Evolutionary conservation across 768 basidiomycete genomes (phyloP).

Genomic region (Tricholoma hemisulphureum): DNA sequence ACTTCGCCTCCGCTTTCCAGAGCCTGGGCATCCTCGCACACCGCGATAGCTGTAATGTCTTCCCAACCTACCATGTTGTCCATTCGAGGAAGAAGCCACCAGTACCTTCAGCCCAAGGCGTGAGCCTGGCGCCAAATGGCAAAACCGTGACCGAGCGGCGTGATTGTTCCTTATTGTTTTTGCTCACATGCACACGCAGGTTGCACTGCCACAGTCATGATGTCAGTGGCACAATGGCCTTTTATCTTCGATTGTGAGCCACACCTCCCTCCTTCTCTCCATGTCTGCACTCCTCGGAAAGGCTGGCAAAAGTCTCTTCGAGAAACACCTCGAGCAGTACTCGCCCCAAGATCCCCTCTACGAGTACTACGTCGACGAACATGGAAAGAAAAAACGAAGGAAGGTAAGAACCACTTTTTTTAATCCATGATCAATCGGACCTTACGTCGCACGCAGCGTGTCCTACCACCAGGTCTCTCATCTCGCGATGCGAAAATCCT

Average conservation of each 20-base stretch:
- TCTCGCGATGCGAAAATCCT: constrained; percentile 73
- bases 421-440: neutral
- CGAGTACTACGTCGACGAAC: constrained; percentile 54
- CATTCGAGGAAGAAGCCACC: too few species aligned
- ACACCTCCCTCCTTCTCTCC: constrained; percentile 4
- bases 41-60: too few species aligned
- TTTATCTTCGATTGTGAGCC: too few species aligned
- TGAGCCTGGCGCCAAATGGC: too few species aligned
- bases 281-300: constrained; percentile 38
- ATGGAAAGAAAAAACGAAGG: constrained; percentile 54
- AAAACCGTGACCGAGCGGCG: too few species aligned
- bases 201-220: neutral
- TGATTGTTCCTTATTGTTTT: too few species aligned
- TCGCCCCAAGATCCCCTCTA: constrained; percentile 74
- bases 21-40: too few species aligned
- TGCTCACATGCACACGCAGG: too few species aligned
- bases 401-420: constrained; percentile 43
- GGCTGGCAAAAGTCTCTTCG: constrained; percentile 60
- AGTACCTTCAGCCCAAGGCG: too few species aligned
- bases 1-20: too few species aligned
- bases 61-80: too few species aligned
- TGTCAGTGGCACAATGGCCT: neutral
- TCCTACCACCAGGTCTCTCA: constrained; percentile 73
- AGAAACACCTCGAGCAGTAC: constrained; percentile 63
- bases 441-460: constrained; percentile 44